These are phyloP conservation scores for Sugiyamaella marilandica DNA, from an alignment of 805 yeast species.

Conservation along the genomic window DNA sequence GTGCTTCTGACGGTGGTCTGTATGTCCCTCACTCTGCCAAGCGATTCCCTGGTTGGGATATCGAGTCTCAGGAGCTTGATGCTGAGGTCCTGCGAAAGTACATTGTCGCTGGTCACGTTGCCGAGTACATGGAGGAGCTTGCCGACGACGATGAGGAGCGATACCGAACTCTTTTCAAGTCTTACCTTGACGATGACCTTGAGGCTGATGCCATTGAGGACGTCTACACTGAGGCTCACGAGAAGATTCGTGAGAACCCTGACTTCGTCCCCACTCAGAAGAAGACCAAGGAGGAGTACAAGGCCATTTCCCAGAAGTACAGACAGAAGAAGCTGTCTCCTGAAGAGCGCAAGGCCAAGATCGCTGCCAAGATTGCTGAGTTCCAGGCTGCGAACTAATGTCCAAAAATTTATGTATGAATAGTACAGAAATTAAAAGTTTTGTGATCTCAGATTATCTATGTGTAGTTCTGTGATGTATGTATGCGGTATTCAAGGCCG, in stretches of 20 bases:
- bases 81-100: conserved; percentile 96
- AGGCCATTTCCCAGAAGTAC: conserved; percentile 94
- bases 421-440: too few species aligned
- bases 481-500: too few species aligned
- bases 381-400: conserved; percentile 33
- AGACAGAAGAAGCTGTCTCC: conserved; percentile 80
- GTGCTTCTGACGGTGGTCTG: conserved; percentile 99
- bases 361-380: conserved; percentile 92
- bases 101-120: conserved; percentile 99
- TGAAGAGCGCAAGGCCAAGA: conserved; percentile 84
- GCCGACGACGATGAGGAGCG: conserved; percentile 99
- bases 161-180: conserved; percentile 92
- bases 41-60: conserved; percentile 99
- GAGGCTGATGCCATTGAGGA: conserved; percentile 98
- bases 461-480: too few species aligned
- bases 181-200: conserved; percentile 93
- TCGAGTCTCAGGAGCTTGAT: conserved; percentile 96
- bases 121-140: conserved; percentile 99
- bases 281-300: conserved; percentile 96
- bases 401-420: too few species aligned
- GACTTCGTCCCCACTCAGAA: conserved; percentile 81
- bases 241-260: conserved; percentile 95
- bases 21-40: conserved; percentile 98
- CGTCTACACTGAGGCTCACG: conserved; percentile 91
- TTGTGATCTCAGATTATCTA: too few species aligned